A percentile compares a stretch with the other conserved stretches of the same genome.
Evolutionary conservation across 2,329 filamentous ascomycete genomes (phyloP).

Genomic region (Pleurostoma richardsiae): DNA sequence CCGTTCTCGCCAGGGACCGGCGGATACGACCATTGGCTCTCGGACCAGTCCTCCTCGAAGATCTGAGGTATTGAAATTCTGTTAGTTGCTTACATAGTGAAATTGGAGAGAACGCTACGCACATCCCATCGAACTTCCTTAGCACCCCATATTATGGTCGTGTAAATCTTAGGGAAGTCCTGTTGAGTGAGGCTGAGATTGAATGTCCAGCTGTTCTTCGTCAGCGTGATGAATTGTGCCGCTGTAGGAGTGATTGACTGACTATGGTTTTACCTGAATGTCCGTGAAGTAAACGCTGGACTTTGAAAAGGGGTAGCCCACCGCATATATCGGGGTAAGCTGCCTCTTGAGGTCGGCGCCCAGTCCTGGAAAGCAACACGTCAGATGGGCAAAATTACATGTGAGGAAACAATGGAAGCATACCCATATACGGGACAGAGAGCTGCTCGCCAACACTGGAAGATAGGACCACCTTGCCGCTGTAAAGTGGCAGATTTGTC

Average conservation of each 20-base stretch:
- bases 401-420: constrained; percentile 7
- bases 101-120: background rate
- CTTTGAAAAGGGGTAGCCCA: constrained; percentile 11
- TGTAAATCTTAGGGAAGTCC: constrained; percentile 21
- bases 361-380: constrained; percentile 5
- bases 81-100: background rate
- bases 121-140: constrained; percentile 23
- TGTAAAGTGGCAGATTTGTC: constrained; percentile 23
- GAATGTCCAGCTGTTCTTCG: constrained; percentile 15
- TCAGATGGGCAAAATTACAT: background rate
- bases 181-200: constrained; percentile 15
- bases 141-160: constrained; percentile 15
- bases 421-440: constrained; percentile 24
- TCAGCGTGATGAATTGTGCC: background rate
- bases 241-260: background rate
- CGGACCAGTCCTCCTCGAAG: constrained; percentile 13
- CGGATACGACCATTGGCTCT: constrained; percentile 16
- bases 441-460: constrained; percentile 23
- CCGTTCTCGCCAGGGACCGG: constrained; percentile 14
- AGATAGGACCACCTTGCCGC: constrained; percentile 24
- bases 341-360: constrained; percentile 10
- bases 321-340: constrained; percentile 7
- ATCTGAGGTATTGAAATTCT: background rate
- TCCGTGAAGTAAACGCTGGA: constrained; percentile 1
- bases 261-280: constrained; percentile 2